These are phyloP conservation scores for Pythium grandisporangium DNA, from an alignment of 352 stramenopile genomes.

Conservation along the genomic window DNA sequence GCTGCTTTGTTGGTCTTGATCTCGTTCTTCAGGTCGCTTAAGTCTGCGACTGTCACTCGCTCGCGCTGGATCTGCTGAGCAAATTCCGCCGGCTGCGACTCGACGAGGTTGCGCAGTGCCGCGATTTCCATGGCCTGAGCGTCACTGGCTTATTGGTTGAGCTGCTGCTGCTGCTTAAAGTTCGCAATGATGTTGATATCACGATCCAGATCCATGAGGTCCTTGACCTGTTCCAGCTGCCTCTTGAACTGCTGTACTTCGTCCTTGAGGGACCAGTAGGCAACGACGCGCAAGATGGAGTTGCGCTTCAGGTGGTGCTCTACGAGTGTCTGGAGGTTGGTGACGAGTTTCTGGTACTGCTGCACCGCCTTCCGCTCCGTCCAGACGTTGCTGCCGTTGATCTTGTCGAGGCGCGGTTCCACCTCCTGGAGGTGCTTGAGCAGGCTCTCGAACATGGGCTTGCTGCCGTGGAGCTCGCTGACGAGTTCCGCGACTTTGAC, in stretches of 20 bases:
- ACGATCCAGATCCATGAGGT: slow-evolving; percentile 2
- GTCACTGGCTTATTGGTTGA: background rate
- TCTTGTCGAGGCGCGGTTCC: background rate
- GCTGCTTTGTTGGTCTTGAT: slow-evolving; percentile 4
- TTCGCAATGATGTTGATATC: background rate
- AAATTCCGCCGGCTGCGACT: slow-evolving; percentile 3
- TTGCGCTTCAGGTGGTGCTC: slow-evolving; percentile 2
- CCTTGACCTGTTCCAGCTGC: background rate
- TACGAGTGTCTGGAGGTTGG: background rate
- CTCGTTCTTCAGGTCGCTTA: slow-evolving; percentile 4
- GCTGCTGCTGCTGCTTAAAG: background rate
- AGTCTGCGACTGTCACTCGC: background rate
- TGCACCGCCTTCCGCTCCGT: background rate
- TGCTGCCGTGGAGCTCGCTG: slow-evolving; percentile 5
- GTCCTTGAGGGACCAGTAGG: slow-evolving; percentile 1
- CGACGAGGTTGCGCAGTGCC: background rate
- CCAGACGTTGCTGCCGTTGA: background rate
- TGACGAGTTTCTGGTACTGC: slow-evolving; percentile 3
- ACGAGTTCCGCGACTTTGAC: slow-evolving; percentile 1
- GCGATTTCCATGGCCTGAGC: background rate
- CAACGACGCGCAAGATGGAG: background rate
- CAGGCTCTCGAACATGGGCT: slow-evolving; percentile 1
- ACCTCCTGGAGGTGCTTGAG: slow-evolving; percentile 7
- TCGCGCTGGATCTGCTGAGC: slow-evolving; percentile 1
- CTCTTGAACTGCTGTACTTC: slow-evolving; percentile 3